Base-by-base conservation (phyloP, 192 early-diverging fungal genomes). In the Coemansia sp. region DNA sequence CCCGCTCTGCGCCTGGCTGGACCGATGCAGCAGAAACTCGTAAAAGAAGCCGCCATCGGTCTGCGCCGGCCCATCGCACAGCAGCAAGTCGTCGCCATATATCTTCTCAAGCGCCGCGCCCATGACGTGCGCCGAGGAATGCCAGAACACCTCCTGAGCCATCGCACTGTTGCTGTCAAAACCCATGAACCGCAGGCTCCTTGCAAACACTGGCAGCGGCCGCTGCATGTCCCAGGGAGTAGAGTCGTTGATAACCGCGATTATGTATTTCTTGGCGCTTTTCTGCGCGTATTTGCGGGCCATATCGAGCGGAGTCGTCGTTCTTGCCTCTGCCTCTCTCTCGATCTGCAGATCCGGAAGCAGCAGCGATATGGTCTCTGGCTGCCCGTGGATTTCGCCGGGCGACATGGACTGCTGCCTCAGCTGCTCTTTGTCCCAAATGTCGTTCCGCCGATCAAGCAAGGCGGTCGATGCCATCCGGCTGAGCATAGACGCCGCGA, bases 31-130 rank as follows among this genome's bases (percentile, higher is more conserved):
- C 42, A 91, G 50, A 56, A 84, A 85, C 61, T 90, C 90, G 81
- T 91, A 93, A 64, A 86, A 91, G 81, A 91, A 93, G 13, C 91
- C 91, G 28, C 85, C 84, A 11, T 82, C 75, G n/a, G 83, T 78
- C 45, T 89, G 72, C 7, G 86, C 62, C 20, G 91, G 89, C 0
- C 89, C 90, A 56, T 89, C 86, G 50, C 87, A 88, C 24, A 93
- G 78, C 32, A 91, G 63, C 14, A 85, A 22, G 18, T 85, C 71
- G 34, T 88, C 83, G 34, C 89, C 90, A 59, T 87, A 93, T 25
- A 87, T 72, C 13, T 67, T 69, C 63, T 91, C 87, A 34, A 93
- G 67, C 2, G 90, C 88, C 67, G 85, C 85, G 4, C 89, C 91
- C 52, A 90, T 74, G n/a, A 90, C 66, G 50, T 90, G 86, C 4